Percentiles rank a stretch among this genome's conserved stretches.
Evolutionary conservation across 2,329 filamentous ascomycete species (phyloP).

Genomic region (Catunica adiposa): DNA sequence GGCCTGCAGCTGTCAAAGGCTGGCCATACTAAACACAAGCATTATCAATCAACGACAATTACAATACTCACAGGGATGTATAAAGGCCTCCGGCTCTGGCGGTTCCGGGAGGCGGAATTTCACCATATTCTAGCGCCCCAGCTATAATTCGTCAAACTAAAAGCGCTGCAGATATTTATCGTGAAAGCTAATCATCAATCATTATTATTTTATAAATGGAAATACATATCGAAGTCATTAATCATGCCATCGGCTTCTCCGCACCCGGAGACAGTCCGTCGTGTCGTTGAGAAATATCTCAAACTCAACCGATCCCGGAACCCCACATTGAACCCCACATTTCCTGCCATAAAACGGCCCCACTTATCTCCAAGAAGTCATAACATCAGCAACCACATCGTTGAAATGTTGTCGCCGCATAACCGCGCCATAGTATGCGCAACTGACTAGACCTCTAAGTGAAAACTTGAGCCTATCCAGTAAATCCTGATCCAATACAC

Average conservation of each 20-base stretch:
- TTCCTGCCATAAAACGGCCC: neutral
- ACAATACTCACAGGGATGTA: neutral
- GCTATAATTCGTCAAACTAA: too few relatives aligned
- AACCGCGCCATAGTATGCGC: constrained; percentile 8
- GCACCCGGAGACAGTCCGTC: neutral
- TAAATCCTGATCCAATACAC: neutral
- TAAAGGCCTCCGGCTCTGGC: neutral
- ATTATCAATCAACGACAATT: too few relatives aligned
- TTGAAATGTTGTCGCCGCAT: constrained; percentile 9
- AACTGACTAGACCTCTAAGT: neutral
- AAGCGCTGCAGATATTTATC: too few relatives aligned
- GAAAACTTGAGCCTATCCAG: constrained; percentile 7
- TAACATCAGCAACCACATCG: constrained; percentile 9
- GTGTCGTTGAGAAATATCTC: neutral
- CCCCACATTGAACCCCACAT: neutral
- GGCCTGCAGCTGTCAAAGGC: neutral
- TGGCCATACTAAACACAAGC: neutral
- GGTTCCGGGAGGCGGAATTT: neutral
- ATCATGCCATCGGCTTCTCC: neutral
- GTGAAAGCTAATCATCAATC: neutral
- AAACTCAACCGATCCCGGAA: neutral
- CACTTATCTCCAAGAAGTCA: neutral
- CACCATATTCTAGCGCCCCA: neutral
- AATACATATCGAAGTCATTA: neutral
- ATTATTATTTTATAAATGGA: neutral